Evolutionary conservation across 495 filamentous ascomycete genomes (phyloP), one percentile per base, ranked within the genome.

Genomic region (Letharia lupina): DNA sequence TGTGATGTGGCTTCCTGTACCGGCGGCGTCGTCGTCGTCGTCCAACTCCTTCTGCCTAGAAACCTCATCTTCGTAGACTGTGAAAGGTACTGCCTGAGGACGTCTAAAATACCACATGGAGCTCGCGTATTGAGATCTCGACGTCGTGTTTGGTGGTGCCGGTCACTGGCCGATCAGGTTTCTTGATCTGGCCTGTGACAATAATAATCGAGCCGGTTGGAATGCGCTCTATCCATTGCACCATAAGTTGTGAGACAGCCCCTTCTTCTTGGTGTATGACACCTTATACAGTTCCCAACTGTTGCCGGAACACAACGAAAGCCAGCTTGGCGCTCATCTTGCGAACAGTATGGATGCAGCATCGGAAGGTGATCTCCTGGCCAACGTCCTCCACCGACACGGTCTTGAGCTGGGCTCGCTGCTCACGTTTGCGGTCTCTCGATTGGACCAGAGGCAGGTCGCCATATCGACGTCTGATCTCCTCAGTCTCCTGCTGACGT

Each of bases 271-370:
- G 82, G 44, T 88, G 84, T 68, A 87, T 75, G 52, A 89, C 81
- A 66, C 86, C 92, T 77, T 96, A 91, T 62, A 96, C 87, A 5
- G 90, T 87, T 66, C 78, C 80, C 44, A 87, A 80, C 73, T 90
- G 87, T 79, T 96, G 88, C 59, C 92, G 86, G 67, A 98, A 86
- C 69, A 94, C 88, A 69, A 96, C 78, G 76, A 96, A 96, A 66
- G 86, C 89, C 75, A 98, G 86, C 76, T 96, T 93, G 69, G 90
- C 84, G 68, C 91, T 91, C 81, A 96, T 87, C 62, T 89, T 88
- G 63, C 93, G 84, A 4, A 91, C 75, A 66, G 92, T 90, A 74
- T 96, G 91, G 45, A 98, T 76, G 70, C 90, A 86, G 9, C 89
- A 92, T n/a, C 89, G 86, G 70, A 96, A 87, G 60, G 80, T 75